Base-by-base conservation (phyloP, 164 flowering plant genomes). In the Saururus chinensis region DNA sequence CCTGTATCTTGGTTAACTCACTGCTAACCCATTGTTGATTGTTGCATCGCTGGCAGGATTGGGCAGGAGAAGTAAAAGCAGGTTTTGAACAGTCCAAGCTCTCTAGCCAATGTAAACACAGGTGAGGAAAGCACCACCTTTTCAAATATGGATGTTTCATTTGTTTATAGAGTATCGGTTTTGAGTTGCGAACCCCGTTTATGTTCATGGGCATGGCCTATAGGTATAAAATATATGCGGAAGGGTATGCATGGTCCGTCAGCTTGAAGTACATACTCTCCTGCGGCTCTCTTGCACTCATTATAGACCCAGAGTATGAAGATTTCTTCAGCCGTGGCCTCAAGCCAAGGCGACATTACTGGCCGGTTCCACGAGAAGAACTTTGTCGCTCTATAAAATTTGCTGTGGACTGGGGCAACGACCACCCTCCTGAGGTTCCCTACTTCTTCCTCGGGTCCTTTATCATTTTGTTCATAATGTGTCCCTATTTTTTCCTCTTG, bases 221-320 rank as follows among this genome's bases (percentile, higher is more conserved):
- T 17, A 92, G 98, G 72, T 92, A 92, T 66, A 92, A 87, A 70
- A 88, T 92, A 19, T 92, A 88, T 63, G 92, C 95, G 0, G 96
- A 92, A 68, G 98, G 98, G 19, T 87, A 61, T 72, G 98, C 98
- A 49, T 88, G 98, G 95, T 88, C 98, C 7, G 98, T 92, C 72
- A 88, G 96, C 73, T 68, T 88, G 75, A 92, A 92, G 51, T 92
- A 92, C 60, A 92, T 87, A 23, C 57, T 88, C 8, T 78, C 98
- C 20, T 88, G 98, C 66, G 90, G 86, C 62, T 88, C 87, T 40
- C 68, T 80, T 51, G 42, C 95, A 9, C 69, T 92, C 14, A 71
- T 88, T 21, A 87, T 92, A 72, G 37, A 82, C 9, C 92, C 96
- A 19, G 45, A 77, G 45, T 88, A 80, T 67, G 73, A 82, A 66